These are phyloP conservation scores for Didymella glomerata DNA, from an alignment of 2,329 filamentous ascomycete species.

Conservation along the genomic window DNA sequence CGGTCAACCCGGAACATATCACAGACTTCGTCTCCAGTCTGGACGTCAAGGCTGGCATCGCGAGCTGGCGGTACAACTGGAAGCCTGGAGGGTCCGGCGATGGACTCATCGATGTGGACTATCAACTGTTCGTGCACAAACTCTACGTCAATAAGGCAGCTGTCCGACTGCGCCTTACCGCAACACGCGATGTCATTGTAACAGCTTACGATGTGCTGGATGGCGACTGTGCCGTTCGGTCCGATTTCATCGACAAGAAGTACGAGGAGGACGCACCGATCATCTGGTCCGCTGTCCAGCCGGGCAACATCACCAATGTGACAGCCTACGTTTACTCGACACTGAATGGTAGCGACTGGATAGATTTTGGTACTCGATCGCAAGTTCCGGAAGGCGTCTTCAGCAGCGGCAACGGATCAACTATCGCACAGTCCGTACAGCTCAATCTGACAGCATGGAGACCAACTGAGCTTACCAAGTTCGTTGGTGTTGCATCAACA, in stretches of 20 bases:
- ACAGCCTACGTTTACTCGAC: slow-evolving; percentile 68
- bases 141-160: slow-evolving; percentile 68
- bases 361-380: slow-evolving; percentile 54
- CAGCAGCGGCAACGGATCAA: slow-evolving; percentile 64
- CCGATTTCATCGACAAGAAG: slow-evolving; percentile 66
- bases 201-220: slow-evolving; percentile 73
- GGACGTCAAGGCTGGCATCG: slow-evolving; percentile 68
- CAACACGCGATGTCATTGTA: slow-evolving; percentile 62
- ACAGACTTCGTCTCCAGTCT: slow-evolving; percentile 68
- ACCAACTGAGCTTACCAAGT: slow-evolving; percentile 69
- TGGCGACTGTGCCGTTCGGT: slow-evolving; percentile 72
- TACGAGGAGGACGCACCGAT: slow-evolving; percentile 59
- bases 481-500: slow-evolving; percentile 71
- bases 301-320: slow-evolving; percentile 67
- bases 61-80: slow-evolving; percentile 74
- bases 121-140: slow-evolving; percentile 72
- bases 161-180: slow-evolving; percentile 66
- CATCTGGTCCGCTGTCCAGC: slow-evolving; percentile 72
- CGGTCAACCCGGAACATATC: slow-evolving; percentile 66
- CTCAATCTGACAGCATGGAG: slow-evolving; percentile 63
- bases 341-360: slow-evolving; percentile 56
- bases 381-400: slow-evolving; percentile 60
- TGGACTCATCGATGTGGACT: slow-evolving; percentile 66
- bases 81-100: slow-evolving; percentile 57
- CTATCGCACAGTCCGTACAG: slow-evolving; percentile 68